Percentiles rank a stretch among this genome's conserved stretches.
phyloP scores from a whole-genome alignment of 2,329 filamentous ascomycete genomes.

The Neophaeococcomyces aloes region DNA sequence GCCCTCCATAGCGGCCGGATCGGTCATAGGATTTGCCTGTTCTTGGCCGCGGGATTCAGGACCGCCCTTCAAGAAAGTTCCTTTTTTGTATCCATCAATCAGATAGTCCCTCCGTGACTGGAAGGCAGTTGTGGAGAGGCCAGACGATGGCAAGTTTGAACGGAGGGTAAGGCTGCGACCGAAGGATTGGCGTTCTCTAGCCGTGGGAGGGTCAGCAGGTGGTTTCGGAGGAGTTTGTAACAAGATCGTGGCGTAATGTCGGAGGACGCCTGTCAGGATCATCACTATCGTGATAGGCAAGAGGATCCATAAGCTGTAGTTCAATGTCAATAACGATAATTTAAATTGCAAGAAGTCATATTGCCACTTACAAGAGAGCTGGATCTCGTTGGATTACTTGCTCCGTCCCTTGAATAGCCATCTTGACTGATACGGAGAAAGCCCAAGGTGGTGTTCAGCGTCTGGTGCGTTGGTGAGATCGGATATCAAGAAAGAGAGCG shows the following conservation, averaged over 20 bases:
- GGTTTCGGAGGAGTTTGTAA: conserved; percentile 77
- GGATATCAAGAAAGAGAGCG: too few species aligned
- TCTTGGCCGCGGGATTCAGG: conserved; percentile 77
- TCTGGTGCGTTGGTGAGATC: too few species aligned
- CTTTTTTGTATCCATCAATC: conserved; percentile 70
- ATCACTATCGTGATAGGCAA: conserved; percentile 96
- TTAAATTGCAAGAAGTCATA: too few species aligned
- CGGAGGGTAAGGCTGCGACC: conserved; percentile 76
- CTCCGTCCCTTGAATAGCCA: conserved; percentile 68
- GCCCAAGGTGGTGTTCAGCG: not conserved
- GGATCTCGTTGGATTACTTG: conserved; percentile 98
- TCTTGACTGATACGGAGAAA: conserved; percentile 32
- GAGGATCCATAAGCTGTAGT: conserved; percentile 94
- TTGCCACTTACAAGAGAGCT: conserved; percentile 89
- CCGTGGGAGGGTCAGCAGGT: conserved; percentile 48
- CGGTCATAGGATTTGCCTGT: conserved; percentile 84
- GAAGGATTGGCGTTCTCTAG: conserved; percentile 74
- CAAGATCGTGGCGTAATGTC: conserved; percentile 90
- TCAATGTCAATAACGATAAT: conserved; percentile 10
- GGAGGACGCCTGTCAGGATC: conserved; percentile 89
- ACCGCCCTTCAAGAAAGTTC: conserved; percentile 71
- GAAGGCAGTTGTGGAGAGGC: conserved; percentile 69
- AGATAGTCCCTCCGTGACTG: conserved; percentile 69
- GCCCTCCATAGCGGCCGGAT: conserved; percentile 93
- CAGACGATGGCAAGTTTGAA: conserved; percentile 62